Base-by-base conservation (phyloP, 495 filamentous ascomycete species). In the Aspergillus sclerotiicarbonarius region DNA sequence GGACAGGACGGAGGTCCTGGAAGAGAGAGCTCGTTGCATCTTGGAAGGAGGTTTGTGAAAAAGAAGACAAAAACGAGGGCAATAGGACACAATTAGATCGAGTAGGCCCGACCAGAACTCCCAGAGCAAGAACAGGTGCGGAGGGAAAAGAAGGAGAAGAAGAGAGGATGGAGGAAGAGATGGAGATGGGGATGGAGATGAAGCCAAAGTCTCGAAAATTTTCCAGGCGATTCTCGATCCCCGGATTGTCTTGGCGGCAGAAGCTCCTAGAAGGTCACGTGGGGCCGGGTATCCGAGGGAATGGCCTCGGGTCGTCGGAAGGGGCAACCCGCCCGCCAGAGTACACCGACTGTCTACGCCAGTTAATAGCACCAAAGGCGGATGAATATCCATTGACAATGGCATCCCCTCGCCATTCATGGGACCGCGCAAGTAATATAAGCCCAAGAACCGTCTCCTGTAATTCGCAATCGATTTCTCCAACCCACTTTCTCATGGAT, bases 1-100 rank as follows among this genome's bases (percentile, higher is more conserved):
- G 51, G 89, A 87, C 48, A 91, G 82, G 72, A 85, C 82, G 53
- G 89, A 89, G 69, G 86, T 76, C 76, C 84, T 80, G 59, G 85
- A 66, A 64, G 82, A 80, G 54, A 91, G 79, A 73, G 85, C 85
- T 70, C 88, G 81, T 80, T 91, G 88, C 88, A 91, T 91, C 69
- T 68, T 83, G 66, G 66, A 60, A 62, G 60, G 53, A 60, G 61
- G 65, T 56, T 54, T 66, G 56, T 68, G 63, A 45, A 49, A 59
- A 55, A 62, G 50, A 64, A 52, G 56, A 49, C 47, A 62, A 59
- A 65, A 54, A 60, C 54, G 57, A 57, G 53, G 33, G 19, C 46
- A 35, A 59, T 58, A 41, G 15, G 64, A 37, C 32, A 46, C 30
- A 46, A 37, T 50, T 31, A 63, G 53, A 65, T 56, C 53, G 47